Percentiles rank a stretch among this genome's conserved stretches.
phyloP scores from a whole-genome alignment of 495 filamentous ascomycete species.

The Neurospora tetraspora region DNA sequence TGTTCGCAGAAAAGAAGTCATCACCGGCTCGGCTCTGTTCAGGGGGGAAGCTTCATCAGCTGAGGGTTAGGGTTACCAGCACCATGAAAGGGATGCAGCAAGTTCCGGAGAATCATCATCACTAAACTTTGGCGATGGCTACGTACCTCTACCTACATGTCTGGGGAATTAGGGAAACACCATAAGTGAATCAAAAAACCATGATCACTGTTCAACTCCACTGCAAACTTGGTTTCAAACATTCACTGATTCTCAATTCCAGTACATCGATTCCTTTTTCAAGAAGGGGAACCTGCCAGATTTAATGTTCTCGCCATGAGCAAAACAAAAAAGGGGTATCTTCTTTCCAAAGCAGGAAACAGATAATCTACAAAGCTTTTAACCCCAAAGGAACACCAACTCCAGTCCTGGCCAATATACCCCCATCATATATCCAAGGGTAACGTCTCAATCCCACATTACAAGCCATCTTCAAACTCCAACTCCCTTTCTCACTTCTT shows the following conservation, averaged over 20 bases:
- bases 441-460: too few species aligned
- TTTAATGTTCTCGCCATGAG: neutral
- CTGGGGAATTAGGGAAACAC: too few species aligned
- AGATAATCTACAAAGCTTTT: neutral
- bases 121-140: too few species aligned
- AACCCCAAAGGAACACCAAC: neutral
- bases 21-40: neutral
- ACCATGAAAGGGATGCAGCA: neutral
- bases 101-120: too few species aligned
- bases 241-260: neutral
- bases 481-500: neutral
- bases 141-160: too few species aligned
- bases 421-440: too few species aligned
- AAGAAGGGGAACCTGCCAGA: neutral
- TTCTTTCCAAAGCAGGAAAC: neutral
- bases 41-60: neutral
- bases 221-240: neutral
- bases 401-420: too few species aligned
- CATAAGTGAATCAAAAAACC: too few species aligned
- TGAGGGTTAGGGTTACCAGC: neutral
- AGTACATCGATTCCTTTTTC: neutral
- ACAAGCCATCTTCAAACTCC: too few species aligned
- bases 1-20: neutral
- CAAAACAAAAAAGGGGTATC: neutral
- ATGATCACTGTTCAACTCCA: too few species aligned